Conservation (phyloP, 768 basidiomycete species). For the Cubamyces lactineus region DNA sequence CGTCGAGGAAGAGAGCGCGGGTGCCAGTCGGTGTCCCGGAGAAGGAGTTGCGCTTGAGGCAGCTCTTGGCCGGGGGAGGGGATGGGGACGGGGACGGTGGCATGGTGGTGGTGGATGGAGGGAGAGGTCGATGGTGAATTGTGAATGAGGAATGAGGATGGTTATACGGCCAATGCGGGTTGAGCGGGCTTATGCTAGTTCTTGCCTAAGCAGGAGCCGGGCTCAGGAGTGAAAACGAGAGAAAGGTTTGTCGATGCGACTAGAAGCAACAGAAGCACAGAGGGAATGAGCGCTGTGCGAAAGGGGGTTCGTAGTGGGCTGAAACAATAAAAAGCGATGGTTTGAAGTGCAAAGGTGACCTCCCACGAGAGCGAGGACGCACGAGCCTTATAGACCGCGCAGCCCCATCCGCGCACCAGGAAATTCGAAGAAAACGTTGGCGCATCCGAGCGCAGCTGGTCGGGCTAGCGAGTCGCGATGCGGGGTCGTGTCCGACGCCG, state of each 20-base stretch:
- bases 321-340: neutral
- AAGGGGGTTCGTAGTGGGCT: neutral
- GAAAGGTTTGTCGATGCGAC: too few relatives aligned
- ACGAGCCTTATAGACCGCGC: conserved; percentile 6
- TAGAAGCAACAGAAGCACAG: too few relatives aligned
- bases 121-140: neutral
- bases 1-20: conserved; percentile 5
- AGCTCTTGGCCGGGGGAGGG: conserved; percentile 19
- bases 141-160: neutral
- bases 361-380: neutral
- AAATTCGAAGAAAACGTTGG: neutral
- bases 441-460: neutral
- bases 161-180: too few relatives aligned
- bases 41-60: conserved; percentile 20
- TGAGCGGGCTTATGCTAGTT: too few relatives aligned
- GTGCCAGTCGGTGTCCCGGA: neutral
- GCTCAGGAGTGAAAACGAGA: too few relatives aligned
- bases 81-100: conserved; percentile 1
- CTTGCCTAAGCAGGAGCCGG: too few relatives aligned
- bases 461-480: neutral
- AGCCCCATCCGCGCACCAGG: neutral
- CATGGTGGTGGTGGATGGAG: neutral
- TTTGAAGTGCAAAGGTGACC: neutral
- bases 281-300: too few relatives aligned
- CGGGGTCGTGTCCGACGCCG: neutral